Base-by-base conservation (phyloP, 2,329 filamentous ascomycete genomes). In the Fusarium stilboides region DNA sequence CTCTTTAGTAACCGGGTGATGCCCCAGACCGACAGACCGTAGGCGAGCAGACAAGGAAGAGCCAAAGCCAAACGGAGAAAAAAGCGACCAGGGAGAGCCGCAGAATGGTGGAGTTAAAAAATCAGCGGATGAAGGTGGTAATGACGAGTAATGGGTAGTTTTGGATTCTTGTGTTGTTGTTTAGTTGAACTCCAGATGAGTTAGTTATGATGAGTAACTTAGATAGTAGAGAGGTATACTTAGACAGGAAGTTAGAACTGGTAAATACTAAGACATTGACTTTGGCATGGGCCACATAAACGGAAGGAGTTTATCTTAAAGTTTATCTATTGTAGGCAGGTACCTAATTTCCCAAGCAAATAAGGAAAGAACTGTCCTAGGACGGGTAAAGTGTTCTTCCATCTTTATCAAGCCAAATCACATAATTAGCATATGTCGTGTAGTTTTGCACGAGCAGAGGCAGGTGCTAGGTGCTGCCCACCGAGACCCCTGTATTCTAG, bases 301-400 rank as follows among this genome's bases (percentile, higher is more conserved):
- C 46, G 60, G 52, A 44, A 65, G 42, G 60, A 60, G 62, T 46
- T 37, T 53, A 64, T 64, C 61, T 64, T 36, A 20, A 65, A 65
- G 60, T 65, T 26, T 65, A 65, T 65, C 60, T 65, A 20, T 37
- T 47, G 36, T 34, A n/a, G 43, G 42, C n/a, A 39, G 31, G 52
- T 31, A 39, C 43, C 34, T 50, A 55, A 49, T 50, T 22, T 43
- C 40, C 52, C n/a, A 31, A 28, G 17, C 22, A 45, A 55, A 50
- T 17, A 31, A 54, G 40, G 28, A 43, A 43, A 20, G 49, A 43
- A 24, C 24, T 22, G 22, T 22, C 39, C 40, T 31, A 37, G 13
- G 33, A 50, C 34, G 40, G 40, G 34, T 28, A 31, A 43, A 46
- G 20, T 22, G 42, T 47, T n/a, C 10, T 42, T 57, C n/a, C n/a